Evolutionary conservation across 169 alveolate species (phyloP).

Genomic region (Plasmodium berghei): DNA sequence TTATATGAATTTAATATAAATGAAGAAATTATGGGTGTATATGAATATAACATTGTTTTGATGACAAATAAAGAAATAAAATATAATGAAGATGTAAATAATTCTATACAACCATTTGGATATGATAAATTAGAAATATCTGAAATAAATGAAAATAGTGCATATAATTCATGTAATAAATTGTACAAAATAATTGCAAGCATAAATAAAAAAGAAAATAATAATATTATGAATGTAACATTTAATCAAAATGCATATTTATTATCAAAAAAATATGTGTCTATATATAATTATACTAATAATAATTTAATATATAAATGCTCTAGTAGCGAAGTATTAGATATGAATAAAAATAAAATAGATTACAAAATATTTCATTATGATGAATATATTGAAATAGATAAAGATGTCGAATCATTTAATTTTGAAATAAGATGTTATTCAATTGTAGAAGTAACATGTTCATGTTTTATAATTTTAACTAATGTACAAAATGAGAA

Average conservation of each 20-base stretch:
- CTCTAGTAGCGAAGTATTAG: conserved; percentile 12
- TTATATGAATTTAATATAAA: conserved; percentile 2
- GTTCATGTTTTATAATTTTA: conserved; percentile 24
- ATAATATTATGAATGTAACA: neutral
- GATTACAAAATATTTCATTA: conserved; percentile 34
- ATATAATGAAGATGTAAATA: too few relatives aligned
- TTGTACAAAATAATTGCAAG: conserved; percentile 53
- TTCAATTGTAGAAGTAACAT: conserved; percentile 12
- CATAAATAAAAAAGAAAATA: conserved; percentile 15
- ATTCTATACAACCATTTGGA: neutral
- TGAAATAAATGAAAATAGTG: neutral
- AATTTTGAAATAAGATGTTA: conserved; percentile 52
- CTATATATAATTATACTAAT: conserved; percentile 57
- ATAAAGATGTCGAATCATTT: conserved; percentile 39
- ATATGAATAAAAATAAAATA: conserved; percentile 20
- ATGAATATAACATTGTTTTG: conserved; percentile 41
- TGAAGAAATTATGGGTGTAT: conserved; percentile 38
- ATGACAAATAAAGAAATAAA: neutral
- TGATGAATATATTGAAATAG: conserved; percentile 33
- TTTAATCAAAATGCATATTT: conserved; percentile 38
- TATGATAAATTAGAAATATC: neutral
- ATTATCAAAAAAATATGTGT: conserved; percentile 12
- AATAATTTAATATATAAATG: conserved; percentile 26
- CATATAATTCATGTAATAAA: neutral
- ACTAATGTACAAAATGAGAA: conserved; percentile 33